Evolutionary conservation across 176 grass and related monocot genomes (phyloP), one percentile per base, ranked within the genome.

Genomic region (Paspalum vaginatum): DNA sequence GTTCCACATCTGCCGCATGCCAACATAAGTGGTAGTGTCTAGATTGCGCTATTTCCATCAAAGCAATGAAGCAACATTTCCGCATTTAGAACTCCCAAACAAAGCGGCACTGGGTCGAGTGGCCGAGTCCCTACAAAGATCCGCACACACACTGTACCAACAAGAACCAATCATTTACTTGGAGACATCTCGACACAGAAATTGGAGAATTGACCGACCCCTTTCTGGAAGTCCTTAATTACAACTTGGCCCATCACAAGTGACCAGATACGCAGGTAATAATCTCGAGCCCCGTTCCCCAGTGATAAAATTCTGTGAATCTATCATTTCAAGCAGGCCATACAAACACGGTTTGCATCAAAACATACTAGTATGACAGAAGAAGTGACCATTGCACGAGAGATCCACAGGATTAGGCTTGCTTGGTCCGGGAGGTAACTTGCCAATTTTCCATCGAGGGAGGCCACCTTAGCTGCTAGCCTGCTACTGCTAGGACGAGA

Each of bases 401-500:
- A 57, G 25, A 59, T 51, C 5, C 22, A 18, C 25, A 11, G 20
- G 26, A 85, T 74, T 67, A 26, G 61, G 38, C 41, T 42, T 16
- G 62, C n/a, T 52, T n/a, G 26, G 22, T 48, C 52, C 56, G 41
- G 42, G 39, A 26, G 32, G 56, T 46, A 61, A 76, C 20, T 65
- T 37, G 53, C 55, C 21, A 62, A 27, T 10, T 60, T 44, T 25
- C 17, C 26, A 48, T 13, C 8, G 22, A 27, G 37, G 9, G 16
- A 56, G 41, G 10, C 37, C 61, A 78, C 65, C 71, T 65, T n/a
- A n/a, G n/a, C n/a, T n/a, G n/a, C n/a, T n/a, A n/a, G n/a, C n/a
- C n/a, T n/a, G n/a, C 41, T 2, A 24, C 46, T 5, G 32, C 10
- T 65, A 88, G 61, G 16, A 79, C 57, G 74, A 62, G 44, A 79